A percentile compares a stretch with the other conserved stretches of the same genome.
phyloP scores from a whole-genome alignment of 805 yeast species.

The Sugiyamaella mastotermitis region DNA sequence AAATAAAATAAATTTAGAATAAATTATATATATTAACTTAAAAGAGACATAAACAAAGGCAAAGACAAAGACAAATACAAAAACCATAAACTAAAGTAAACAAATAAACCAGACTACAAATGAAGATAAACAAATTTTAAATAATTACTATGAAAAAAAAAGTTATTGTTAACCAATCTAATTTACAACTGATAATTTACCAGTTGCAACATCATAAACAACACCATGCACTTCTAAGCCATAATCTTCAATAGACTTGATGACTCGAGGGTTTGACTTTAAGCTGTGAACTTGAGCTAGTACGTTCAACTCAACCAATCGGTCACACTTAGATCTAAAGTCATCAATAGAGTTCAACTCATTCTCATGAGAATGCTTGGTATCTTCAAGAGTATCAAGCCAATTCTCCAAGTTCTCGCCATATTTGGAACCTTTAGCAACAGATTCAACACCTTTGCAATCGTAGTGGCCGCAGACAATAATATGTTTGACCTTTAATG shows the following conservation, averaged over 20 bases:
- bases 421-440: conserved; percentile 54
- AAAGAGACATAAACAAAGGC: too few species aligned
- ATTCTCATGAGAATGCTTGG: conserved; percentile 53
- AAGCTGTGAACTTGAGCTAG: conserved; percentile 64
- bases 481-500: conserved; percentile 71
- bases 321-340: conserved; percentile 49
- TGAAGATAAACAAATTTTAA: too few species aligned
- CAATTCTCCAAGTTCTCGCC: conserved; percentile 70
- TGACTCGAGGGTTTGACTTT: conserved; percentile 56
- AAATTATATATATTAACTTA: too few species aligned
- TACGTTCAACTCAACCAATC: conserved; percentile 71
- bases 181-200: too few species aligned
- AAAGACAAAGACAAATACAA: too few species aligned
- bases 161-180: too few species aligned
- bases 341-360: conserved; percentile 45
- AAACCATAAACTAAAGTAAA: too few species aligned
- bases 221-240: conserved; percentile 76
- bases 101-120: too few species aligned
- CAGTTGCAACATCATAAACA: conserved; percentile 77
- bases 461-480: conserved; percentile 92
- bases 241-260: conserved; percentile 54
- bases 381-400: conserved; percentile 60
- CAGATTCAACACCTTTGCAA: conserved; percentile 90
- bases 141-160: too few species aligned
- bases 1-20: too few species aligned